Conservation (phyloP, 805 yeast species). For the Wickerhamomyces hampshirensis region DNA sequence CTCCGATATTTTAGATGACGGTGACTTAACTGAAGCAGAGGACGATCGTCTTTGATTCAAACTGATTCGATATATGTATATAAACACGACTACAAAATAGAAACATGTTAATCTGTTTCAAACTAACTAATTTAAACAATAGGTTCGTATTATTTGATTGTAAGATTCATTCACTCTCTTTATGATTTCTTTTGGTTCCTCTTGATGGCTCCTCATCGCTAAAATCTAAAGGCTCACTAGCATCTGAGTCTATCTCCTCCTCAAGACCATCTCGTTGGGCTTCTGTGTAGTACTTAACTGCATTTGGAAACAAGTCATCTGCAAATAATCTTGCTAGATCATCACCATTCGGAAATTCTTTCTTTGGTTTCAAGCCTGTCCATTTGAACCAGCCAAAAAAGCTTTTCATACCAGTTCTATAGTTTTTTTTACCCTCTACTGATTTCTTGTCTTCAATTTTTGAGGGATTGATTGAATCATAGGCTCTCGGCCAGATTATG, state of each 20-base stretch:
- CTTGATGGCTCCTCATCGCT: slow-evolving; percentile 22
- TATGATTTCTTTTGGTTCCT: slow-evolving; percentile 13
- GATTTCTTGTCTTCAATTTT: slow-evolving; percentile 41
- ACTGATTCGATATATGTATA: too few relatives aligned
- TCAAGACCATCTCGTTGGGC: slow-evolving; percentile 60
- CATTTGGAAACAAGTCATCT: slow-evolving; percentile 82
- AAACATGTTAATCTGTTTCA: too few relatives aligned
- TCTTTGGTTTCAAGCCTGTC: slow-evolving; percentile 76
- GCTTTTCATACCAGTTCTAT: slow-evolving; percentile 71
- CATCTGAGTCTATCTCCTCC: slow-evolving; percentile 49
- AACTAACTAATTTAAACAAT: too few relatives aligned
- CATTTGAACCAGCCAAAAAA: slow-evolving; percentile 86
- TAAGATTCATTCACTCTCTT: slow-evolving; percentile 3
- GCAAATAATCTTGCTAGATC: slow-evolving; percentile 66
- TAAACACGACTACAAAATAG: too few relatives aligned
- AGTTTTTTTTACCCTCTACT: slow-evolving; percentile 53
- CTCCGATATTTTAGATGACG: slow-evolving; percentile 26
- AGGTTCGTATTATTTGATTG: too few relatives aligned
- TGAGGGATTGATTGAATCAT: slow-evolving; percentile 51
- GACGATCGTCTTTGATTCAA: slow-evolving; percentile 22
- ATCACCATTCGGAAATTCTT: slow-evolving; percentile 75
- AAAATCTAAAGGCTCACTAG: slow-evolving; percentile 47
- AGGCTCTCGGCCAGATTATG: slow-evolving; percentile 66
- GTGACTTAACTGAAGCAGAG: slow-evolving; percentile 26
- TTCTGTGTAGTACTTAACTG: slow-evolving; percentile 75